phyloP scores from a whole-genome alignment of 192 early-diverging fungal genomes.

The Geranomyces variabilis region DNA sequence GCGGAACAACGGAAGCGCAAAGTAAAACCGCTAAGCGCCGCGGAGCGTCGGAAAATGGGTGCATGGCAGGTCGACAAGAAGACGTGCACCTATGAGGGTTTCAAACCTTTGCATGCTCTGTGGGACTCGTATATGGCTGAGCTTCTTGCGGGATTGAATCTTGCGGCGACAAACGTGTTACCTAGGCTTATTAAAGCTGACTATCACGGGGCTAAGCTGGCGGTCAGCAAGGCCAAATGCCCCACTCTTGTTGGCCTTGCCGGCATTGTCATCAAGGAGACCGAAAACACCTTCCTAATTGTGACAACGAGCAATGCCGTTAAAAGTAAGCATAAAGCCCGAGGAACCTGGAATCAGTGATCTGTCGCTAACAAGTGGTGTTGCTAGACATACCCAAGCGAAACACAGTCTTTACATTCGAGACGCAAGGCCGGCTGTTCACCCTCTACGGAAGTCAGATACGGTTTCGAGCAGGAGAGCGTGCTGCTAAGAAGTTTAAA shows the following conservation, averaged over 20 bases:
- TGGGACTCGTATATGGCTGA: slow-evolving; percentile 79
- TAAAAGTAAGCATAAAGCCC: slow-evolving; percentile 58
- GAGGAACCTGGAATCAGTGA: slow-evolving; percentile 21
- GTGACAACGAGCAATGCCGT: slow-evolving; percentile 68
- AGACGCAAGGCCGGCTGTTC: slow-evolving; percentile 49
- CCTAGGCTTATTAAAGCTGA: slow-evolving; percentile 78
- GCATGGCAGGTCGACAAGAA: slow-evolving; percentile 71
- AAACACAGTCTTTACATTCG: slow-evolving; percentile 48
- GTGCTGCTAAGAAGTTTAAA: slow-evolving; percentile 76
- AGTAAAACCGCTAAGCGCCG: slow-evolving; percentile 65
- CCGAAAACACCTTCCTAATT: slow-evolving; percentile 82
- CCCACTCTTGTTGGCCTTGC: slow-evolving; percentile 74
- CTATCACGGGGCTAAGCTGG: slow-evolving; percentile 79
- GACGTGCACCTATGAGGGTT: slow-evolving; percentile 61
- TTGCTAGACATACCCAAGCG: slow-evolving; percentile 72
- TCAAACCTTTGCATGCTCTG: slow-evolving; percentile 71
- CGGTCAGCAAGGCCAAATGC: slow-evolving; percentile 77
- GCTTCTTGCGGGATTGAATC: slow-evolving; percentile 49
- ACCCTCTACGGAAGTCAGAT: slow-evolving; percentile 81
- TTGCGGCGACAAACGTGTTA: slow-evolving; percentile 27
- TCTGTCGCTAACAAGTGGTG: too few relatives aligned
- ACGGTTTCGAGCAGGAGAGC: slow-evolving; percentile 67
- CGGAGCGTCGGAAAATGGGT: slow-evolving; percentile 59
- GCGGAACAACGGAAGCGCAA: slow-evolving; percentile 40
- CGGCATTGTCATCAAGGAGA: slow-evolving; percentile 88